Evolutionary conservation across 164 flowering plant genomes (phyloP).

Genomic region (Umbellularia californica): DNA sequence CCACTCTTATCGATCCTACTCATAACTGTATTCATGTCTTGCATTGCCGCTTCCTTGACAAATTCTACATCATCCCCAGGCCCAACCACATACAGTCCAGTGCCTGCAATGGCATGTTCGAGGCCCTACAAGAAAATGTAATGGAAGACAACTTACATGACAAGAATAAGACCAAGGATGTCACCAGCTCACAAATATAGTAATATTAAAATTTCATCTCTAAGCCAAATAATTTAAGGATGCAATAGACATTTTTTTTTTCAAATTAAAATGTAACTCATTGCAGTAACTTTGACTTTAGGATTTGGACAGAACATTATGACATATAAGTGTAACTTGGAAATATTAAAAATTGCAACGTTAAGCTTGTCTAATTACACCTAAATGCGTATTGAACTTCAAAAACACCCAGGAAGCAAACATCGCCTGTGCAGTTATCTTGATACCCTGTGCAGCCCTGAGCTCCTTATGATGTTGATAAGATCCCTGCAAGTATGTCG

Average conservation of each 20-base stretch:
- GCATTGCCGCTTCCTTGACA: conserved; percentile 66
- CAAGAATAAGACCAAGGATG: too few species aligned
- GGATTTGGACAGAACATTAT: too few species aligned
- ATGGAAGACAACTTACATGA: neutral
- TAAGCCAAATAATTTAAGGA: too few species aligned
- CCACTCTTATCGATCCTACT: conserved; percentile 90
- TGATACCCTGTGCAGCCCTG: conserved; percentile 97
- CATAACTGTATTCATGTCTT: conserved; percentile 87
- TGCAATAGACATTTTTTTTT: too few species aligned
- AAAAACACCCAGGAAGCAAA: neutral
- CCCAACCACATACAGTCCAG: conserved; percentile 79
- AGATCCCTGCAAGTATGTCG: conserved; percentile 48
- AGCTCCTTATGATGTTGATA: conserved; percentile 85
- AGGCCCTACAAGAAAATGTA: conserved; percentile 52
- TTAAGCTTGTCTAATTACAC: neutral
- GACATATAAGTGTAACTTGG: too few species aligned
- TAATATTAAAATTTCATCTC: too few species aligned
- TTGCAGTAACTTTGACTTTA: too few species aligned
- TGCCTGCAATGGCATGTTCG: conserved; percentile 97
- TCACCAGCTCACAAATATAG: too few species aligned
- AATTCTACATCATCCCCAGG: conserved; percentile 86
- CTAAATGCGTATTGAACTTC: neutral
- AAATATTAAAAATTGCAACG: neutral
- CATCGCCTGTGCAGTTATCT: conserved; percentile 88
- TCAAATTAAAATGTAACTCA: too few species aligned